These are phyloP conservation scores for Hemisphaericaspora subhashii DNA, from an alignment of 1,139 yeast genomes.

Conservation along the genomic window DNA sequence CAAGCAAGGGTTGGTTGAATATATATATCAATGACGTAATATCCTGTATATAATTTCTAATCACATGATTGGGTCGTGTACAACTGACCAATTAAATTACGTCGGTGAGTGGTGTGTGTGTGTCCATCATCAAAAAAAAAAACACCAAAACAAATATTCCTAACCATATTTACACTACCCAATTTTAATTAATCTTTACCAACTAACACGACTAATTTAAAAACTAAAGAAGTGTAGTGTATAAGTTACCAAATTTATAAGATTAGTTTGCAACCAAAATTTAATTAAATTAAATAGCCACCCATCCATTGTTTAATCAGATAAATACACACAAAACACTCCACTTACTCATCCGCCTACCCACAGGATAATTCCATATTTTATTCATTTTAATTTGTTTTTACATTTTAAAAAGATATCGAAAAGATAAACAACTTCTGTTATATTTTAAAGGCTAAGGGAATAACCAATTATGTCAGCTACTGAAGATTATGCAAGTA, in stretches of 20 bases:
- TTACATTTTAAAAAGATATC: too few species aligned
- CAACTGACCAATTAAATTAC: conserved; percentile 9
- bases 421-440: too few species aligned
- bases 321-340: too few species aligned
- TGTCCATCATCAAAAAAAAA: neutral
- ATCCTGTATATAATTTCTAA: neutral
- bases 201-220: neutral
- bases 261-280: too few species aligned
- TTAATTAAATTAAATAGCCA: too few species aligned
- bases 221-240: conserved; percentile 1
- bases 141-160: neutral
- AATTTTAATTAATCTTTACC: too few species aligned
- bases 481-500: conserved; percentile 34
- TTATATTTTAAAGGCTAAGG: too few species aligned
- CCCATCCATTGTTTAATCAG: too few species aligned
- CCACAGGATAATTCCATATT: too few species aligned
- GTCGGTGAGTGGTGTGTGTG: conserved; percentile 25
- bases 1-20: too few species aligned
- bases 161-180: conserved; percentile 7
- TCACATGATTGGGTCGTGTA: conserved; percentile 3
- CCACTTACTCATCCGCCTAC: too few species aligned
- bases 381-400: too few species aligned
- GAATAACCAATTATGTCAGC: conserved; percentile 24
- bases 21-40: neutral
- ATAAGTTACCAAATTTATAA: conserved; percentile 3